Conservation (phyloP, 164 flowering plant genomes). For the Nymphaea thermarum region DNA sequence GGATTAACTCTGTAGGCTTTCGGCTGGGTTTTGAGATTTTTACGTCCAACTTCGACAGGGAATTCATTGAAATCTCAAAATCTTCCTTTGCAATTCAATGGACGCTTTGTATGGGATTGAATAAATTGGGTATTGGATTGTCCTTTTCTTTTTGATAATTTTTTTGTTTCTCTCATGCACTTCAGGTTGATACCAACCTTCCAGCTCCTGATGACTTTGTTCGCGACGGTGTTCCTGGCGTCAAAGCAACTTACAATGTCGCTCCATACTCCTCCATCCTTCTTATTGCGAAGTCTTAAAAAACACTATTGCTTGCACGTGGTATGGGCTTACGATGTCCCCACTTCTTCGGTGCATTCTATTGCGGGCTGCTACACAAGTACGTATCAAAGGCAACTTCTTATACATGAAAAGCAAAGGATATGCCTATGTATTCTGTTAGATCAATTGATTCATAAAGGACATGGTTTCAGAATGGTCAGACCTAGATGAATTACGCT, state of each 20-base stretch:
- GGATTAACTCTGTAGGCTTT: no score
- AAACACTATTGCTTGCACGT: not conserved
- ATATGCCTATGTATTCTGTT: not conserved
- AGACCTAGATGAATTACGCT: no score
- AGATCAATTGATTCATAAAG: no score
- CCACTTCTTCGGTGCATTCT: not conserved
- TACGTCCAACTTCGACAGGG: no score
- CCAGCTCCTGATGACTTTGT: conserved; percentile 61
- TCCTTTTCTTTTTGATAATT: not conserved
- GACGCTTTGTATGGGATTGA: not conserved
- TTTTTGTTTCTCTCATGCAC: not conserved
- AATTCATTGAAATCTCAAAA: no score
- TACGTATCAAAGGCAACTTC: not conserved
- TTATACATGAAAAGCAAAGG: not conserved
- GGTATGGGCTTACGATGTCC: not conserved
- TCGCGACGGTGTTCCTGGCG: conserved; percentile 48
- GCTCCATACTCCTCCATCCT: conserved; percentile 81
- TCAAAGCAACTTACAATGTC: conserved; percentile 41
- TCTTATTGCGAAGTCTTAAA: conserved; percentile 48
- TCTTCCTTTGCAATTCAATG: not conserved
- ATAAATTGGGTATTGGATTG: no score
- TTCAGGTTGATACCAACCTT: conserved; percentile 91
- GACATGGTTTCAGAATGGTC: no score
- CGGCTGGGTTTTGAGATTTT: no score
- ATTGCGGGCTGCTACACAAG: not conserved